Conservation (phyloP, 2,329 filamentous ascomycete species). For the Microdochium bolleyi region DNA sequence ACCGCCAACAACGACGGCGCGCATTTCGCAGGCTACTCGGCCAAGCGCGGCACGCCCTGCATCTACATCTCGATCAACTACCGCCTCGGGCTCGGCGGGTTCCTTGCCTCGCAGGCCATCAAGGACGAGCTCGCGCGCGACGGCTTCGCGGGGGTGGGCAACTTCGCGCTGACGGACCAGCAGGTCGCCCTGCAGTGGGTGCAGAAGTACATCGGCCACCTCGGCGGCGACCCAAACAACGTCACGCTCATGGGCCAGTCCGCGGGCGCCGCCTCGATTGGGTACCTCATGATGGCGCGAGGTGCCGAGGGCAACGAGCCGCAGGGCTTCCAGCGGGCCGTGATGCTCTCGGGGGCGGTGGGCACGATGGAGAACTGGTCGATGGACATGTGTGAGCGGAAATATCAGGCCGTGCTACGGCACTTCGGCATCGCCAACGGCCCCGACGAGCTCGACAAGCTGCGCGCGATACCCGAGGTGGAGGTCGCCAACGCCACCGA, state of each 20-base stretch:
- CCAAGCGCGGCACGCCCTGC: slow-evolving; percentile 9
- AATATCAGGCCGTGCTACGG: background rate
- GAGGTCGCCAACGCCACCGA: background rate
- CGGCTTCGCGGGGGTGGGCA: slow-evolving; percentile 35
- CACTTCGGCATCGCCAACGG: background rate
- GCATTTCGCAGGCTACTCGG: slow-evolving; percentile 3
- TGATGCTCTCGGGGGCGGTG: background rate
- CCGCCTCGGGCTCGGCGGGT: slow-evolving; percentile 11
- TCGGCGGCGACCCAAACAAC: slow-evolving; percentile 41
- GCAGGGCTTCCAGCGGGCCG: background rate
- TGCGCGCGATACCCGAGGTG: background rate
- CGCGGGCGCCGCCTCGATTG: slow-evolving; percentile 28
- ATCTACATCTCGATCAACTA: slow-evolving; percentile 13
- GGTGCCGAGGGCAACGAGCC: background rate
- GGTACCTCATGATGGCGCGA: background rate
- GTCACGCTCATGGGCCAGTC: slow-evolving; percentile 41
- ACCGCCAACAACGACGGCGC: slow-evolving; percentile 9
- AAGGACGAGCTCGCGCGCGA: slow-evolving; percentile 27
- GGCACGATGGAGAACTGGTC: background rate
- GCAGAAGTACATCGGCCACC: slow-evolving; percentile 41
- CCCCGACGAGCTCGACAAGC: background rate
- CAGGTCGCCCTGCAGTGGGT: slow-evolving; percentile 42
- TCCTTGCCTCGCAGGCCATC: slow-evolving; percentile 6
- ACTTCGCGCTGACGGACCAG: slow-evolving; percentile 47
- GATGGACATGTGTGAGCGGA: background rate